A percentile compares a stretch with the other conserved stretches of the same genome.
Evolutionary conservation across 805 yeast species (phyloP).

Genomic region (Nakazawaea holstii): DNA sequence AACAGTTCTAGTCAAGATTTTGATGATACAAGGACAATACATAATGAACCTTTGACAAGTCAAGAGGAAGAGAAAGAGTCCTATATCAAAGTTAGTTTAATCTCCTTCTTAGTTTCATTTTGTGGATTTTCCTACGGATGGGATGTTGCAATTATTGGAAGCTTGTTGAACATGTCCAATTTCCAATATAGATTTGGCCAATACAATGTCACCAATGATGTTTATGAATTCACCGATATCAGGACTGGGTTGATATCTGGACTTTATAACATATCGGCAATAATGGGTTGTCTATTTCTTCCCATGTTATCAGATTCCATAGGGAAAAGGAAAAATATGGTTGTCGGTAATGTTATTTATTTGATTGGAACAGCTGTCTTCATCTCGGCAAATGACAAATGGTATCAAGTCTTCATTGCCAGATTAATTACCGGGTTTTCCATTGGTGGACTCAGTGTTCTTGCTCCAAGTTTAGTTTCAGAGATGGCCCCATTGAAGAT

Average conservation of each 20-base stretch:
- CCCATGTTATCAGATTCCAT: slow-evolving; percentile 8
- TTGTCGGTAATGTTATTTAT: slow-evolving; percentile 16
- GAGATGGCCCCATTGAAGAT: slow-evolving; percentile 35
- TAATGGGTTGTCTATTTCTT: slow-evolving; percentile 17
- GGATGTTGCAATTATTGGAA: slow-evolving; percentile 23
- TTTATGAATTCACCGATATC: background rate
- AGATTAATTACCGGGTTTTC: slow-evolving; percentile 20
- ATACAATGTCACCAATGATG: background rate
- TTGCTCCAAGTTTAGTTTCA: slow-evolving; percentile 25
- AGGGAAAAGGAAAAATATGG: slow-evolving; percentile 15
- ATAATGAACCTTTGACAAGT: background rate
- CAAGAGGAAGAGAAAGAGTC: background rate
- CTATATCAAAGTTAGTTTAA: background rate
- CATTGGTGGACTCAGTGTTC: slow-evolving; percentile 22
- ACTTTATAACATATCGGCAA: slow-evolving; percentile 22
- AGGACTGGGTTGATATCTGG: slow-evolving; percentile 19
- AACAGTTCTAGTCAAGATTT: too few species aligned
- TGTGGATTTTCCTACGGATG: slow-evolving; percentile 23
- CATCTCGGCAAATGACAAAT: background rate
- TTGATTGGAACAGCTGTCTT: slow-evolving; percentile 15
- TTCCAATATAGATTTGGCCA: slow-evolving; percentile 14
- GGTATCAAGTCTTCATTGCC: slow-evolving; percentile 17
- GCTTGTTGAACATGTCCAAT: slow-evolving; percentile 12
- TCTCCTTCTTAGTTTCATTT: slow-evolving; percentile 10
- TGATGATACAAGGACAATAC: background rate